Evolutionary conservation across 805 yeast species (phyloP).

Genomic region (Torulaspora delbrueckii): DNA sequence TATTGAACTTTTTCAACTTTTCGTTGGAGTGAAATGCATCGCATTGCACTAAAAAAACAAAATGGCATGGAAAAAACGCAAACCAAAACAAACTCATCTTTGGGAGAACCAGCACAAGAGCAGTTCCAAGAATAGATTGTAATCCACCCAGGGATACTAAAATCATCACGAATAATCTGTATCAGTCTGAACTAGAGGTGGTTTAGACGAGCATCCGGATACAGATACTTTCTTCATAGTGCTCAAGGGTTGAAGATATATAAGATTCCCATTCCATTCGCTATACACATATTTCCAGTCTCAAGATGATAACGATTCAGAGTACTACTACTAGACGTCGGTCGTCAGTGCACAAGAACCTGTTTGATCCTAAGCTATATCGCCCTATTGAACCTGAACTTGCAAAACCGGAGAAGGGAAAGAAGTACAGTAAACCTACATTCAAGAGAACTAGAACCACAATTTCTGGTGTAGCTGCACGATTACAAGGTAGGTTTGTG

Average conservation of each 20-base stretch:
- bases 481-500: conserved; percentile 10
- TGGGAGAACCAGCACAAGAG: conserved; percentile 2
- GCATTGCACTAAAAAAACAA: background rate
- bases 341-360: conserved; percentile 19
- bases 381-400: conserved; percentile 13
- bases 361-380: conserved; percentile 23
- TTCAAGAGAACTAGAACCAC: background rate
- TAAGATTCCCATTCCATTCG: conserved; percentile 3
- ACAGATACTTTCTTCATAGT: background rate
- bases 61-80: conserved; percentile 2
- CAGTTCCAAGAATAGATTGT: conserved; percentile 1
- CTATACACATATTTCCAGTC: background rate
- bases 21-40: background rate
- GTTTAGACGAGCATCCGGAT: background rate
- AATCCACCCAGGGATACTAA: background rate
- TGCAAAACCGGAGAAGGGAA: conserved; percentile 10
- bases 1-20: background rate
- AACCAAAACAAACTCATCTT: conserved; percentile 3
- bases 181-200: background rate
- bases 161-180: background rate
- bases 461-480: background rate
- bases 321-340: conserved; percentile 18
- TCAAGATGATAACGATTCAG: conserved; percentile 10
- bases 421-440: background rate
- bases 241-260: background rate